Evolutionary conservation across 192 early-diverging fungal species (phyloP), one percentile per base, ranked within the genome.

Genomic region (Coemansia sp.): DNA sequence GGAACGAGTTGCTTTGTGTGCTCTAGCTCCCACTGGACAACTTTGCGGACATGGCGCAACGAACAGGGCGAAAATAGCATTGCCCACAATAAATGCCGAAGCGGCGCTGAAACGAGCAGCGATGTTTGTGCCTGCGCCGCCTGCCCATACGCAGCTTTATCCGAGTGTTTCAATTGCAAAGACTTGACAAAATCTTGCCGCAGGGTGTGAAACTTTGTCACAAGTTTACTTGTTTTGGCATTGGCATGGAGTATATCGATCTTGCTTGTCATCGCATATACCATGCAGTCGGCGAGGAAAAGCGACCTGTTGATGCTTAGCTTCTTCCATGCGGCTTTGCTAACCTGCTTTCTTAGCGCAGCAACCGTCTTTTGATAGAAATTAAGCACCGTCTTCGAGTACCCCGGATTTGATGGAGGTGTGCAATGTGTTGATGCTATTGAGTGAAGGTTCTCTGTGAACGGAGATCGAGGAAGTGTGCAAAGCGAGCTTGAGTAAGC

Each of bases 11-110:
- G 7, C 21, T 21, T 28, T 4, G 68, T 68, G 16, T 74, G 58
- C 0, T 63, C 31, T 10, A 81, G 18, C 59, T 67, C 66, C 6
- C 5, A 3, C 40, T 59, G n/a, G 2, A 70, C 63, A 12, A 61
- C 45, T 1, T 23, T 23, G 46, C 43, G 39, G 25, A 46, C 51
- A 4, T 34, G 23, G 0, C 33, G 12, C 16, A 39, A n/a, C 34
- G 39, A 16, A 0, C 40, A 7, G 2, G 16, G 20, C 8, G 53
- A 58, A 4, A 52, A 35, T 45, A 75, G 30, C 3, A 59, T 23
- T 0, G 72, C 68, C 78, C 78, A 80, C 49, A 80, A 29, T 25
- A 65, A 80, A 34, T 57, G 61, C 4, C 65, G 61, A 53, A 80
- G 40, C 43, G 66, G 58, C n/a, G 23, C 23, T 18, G 68, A 58